A percentile compares a stretch with the other conserved stretches of the same genome.
Evolutionary conservation across 345 rosid species (phyloP).

Genomic region (Erysimum cheiranthoides): DNA sequence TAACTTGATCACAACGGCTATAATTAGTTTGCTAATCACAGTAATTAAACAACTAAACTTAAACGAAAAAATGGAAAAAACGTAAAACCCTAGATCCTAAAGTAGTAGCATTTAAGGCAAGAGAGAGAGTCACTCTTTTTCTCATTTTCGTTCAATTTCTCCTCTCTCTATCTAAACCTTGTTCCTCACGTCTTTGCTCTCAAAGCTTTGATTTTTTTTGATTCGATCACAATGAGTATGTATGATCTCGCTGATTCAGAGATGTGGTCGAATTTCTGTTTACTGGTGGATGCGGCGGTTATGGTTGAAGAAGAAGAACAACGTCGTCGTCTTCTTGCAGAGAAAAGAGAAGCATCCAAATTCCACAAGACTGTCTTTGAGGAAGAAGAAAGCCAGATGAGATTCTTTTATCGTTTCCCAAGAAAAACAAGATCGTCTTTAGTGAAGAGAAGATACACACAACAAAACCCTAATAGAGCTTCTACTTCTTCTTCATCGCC

Average conservation of each 20-base stretch:
- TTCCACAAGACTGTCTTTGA: not conserved
- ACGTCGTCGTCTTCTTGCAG: not conserved
- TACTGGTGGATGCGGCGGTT: not conserved
- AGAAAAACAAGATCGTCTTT: not conserved
- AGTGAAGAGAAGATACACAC: not conserved
- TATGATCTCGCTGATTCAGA: not conserved
- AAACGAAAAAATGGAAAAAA: not conserved
- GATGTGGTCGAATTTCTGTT: not conserved
- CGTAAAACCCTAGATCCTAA: not conserved
- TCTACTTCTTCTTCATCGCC: not conserved
- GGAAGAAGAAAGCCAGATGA: not conserved
- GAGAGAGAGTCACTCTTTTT: not conserved
- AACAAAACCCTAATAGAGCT: not conserved
- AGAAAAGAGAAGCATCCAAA: not conserved
- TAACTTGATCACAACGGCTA: not conserved
- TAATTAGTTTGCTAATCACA: slow-evolving; percentile 4
- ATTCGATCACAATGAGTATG: not conserved
- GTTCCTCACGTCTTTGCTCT: not conserved
- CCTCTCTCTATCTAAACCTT: not conserved
- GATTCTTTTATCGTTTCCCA: not conserved
- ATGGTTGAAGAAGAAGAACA: slow-evolving; percentile 8
- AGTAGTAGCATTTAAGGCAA: not conserved
- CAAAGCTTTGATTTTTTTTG: not conserved
- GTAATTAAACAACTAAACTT: slow-evolving; percentile 1
- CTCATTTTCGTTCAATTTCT: not conserved